Evolutionary conservation across 2,329 filamentous ascomycete species (phyloP).

Genomic region (Whalleya microplaca): DNA sequence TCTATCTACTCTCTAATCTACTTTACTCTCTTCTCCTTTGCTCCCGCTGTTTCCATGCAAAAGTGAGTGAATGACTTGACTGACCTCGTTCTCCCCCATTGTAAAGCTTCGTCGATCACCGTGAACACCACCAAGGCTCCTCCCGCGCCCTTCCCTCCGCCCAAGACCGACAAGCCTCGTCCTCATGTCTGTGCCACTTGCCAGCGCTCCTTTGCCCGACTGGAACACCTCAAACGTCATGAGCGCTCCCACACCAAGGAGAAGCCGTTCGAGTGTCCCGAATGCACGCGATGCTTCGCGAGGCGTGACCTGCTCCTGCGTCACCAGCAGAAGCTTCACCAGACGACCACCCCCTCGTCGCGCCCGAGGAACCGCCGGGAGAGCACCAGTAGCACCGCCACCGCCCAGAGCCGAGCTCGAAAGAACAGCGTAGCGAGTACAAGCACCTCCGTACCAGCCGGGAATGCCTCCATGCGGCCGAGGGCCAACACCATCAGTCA

Average conservation of each 20-base stretch:
- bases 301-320: constrained; percentile 87
- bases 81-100: constrained; percentile 27
- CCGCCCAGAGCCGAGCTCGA: constrained; percentile 73
- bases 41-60: too few relatives aligned
- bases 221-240: constrained; percentile 96
- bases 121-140: constrained; percentile 38
- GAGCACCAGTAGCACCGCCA: constrained; percentile 75
- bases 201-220: constrained; percentile 85
- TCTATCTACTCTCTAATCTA: too few relatives aligned
- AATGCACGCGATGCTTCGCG: constrained; percentile 94
- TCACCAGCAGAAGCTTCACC: constrained; percentile 98
- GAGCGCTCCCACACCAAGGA: constrained; percentile 76
- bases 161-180: constrained; percentile 96
- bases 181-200: constrained; percentile 94
- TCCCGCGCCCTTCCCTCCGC: constrained; percentile 64
- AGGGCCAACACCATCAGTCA: constrained; percentile 96
- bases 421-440: constrained; percentile 85
- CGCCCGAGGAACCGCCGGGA: constrained; percentile 87
- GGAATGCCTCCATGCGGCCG: constrained; percentile 72
- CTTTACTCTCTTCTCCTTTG: constrained; percentile 2
- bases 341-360: constrained; percentile 85
- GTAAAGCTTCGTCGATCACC: constrained; percentile 45
- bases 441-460: constrained; percentile 42
- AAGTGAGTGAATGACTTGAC: too few relatives aligned
- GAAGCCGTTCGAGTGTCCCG: constrained; percentile 96